Evolutionary conservation across 352 stramenopile species (phyloP), one percentile per base, ranked within the genome.

Genomic region (Phytophthora litchii): DNA sequence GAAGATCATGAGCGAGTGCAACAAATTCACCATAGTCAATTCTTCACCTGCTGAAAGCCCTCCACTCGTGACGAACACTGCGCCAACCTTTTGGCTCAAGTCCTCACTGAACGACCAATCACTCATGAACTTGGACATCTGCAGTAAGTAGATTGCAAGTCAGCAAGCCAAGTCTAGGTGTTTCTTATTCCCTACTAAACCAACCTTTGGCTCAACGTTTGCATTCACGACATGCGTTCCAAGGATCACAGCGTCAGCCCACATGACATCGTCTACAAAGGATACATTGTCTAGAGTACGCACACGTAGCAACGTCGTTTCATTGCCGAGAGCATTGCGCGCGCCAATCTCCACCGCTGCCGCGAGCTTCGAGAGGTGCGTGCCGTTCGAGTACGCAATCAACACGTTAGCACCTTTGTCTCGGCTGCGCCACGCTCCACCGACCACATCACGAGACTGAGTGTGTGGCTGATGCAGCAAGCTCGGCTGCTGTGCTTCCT

Each of bases 1-100:
- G 53, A 94, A 94, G 49, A 97, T 86, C 64, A 97, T 80, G 74
- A 97, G 87, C 29, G 80, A 91, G 47, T 92, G 78, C 20, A 97
- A 66, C 36, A 97, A 62, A 37, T 89, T 89, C 43, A 95, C 80
- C 75, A 94, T 92, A 7, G 84, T 90, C 44, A 91, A 76, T 65
- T 96, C 89, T 51, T 94, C 85, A 7, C 89, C 89, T 0, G 89
- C 69, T 20, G 85, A 91, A 32, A 97, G 70, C 1, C 86, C 89
- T 13, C 83, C 89, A 31, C 85, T 84, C 2, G 86, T 92, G 49
- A 91, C 89, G 55, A 97, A 97, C 16, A 83, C 86, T 11, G 81
- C 89, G 47, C 85, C 89, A 51, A 96, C 70, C 48, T 96, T 96
- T 48, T 76, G 78, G 53, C 84, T 92, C 43, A 95, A 36, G 67